Evolutionary conservation across 2,329 filamentous ascomycete genomes (phyloP).

Genomic region (Dactylellina drechsleri): DNA sequence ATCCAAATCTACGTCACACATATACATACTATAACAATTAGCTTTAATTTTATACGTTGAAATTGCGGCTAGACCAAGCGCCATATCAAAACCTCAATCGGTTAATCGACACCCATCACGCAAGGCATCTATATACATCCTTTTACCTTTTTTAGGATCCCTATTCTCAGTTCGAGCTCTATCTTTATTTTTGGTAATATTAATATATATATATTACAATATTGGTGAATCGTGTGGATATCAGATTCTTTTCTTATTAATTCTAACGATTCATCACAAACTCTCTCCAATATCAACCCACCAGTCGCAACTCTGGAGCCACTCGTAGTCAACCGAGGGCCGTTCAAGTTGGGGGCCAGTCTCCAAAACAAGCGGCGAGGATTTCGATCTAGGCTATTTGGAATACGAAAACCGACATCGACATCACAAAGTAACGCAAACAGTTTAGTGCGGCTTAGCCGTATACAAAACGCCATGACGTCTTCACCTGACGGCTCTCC

Average conservation of each 20-base stretch:
- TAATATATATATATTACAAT: too few relatives aligned
- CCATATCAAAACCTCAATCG: too few relatives aligned
- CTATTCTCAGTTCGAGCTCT: too few relatives aligned
- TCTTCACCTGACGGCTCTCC: slow-evolving; percentile 52
- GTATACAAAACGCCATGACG: slow-evolving; percentile 53
- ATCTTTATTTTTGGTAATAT: too few relatives aligned
- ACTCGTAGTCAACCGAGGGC: slow-evolving; percentile 49
- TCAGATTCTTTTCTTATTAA: background rate
- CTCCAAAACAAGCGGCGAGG: slow-evolving; percentile 54
- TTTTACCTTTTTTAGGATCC: too few relatives aligned
- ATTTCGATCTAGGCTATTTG: slow-evolving; percentile 53
- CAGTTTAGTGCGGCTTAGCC: slow-evolving; percentile 53
- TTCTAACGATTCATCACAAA: background rate
- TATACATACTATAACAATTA: background rate
- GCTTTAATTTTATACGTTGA: background rate
- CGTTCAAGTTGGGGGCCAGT: slow-evolving; percentile 52
- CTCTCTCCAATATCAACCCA: slow-evolving; percentile 36
- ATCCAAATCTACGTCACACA: background rate
- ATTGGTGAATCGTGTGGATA: too few relatives aligned
- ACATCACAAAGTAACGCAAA: slow-evolving; percentile 54
- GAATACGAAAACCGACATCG: slow-evolving; percentile 51
- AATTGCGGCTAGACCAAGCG: too few relatives aligned
- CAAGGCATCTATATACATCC: too few relatives aligned
- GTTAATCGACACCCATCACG: too few relatives aligned
- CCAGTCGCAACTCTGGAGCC: slow-evolving; percentile 55